Conservation (phyloP, 805 yeast species). For the Cyberlindnera galapagoensis region DNA sequence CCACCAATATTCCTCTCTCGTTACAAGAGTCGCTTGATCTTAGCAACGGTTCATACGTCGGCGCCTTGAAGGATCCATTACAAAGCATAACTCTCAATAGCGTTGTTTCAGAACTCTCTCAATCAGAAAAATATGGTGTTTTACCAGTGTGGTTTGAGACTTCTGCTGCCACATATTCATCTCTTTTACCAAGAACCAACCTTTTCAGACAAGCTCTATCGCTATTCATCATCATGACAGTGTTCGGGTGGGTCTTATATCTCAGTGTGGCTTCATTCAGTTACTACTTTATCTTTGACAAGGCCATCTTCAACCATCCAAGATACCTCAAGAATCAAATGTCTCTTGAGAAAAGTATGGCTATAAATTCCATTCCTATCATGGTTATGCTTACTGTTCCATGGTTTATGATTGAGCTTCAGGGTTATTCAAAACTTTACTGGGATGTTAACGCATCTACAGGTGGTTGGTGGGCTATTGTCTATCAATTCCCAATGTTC, state of each 20-base stretch:
- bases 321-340: slow-evolving; percentile 92
- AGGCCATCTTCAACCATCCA: slow-evolving; percentile 90
- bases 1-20: slow-evolving; percentile 27
- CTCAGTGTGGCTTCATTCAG: slow-evolving; percentile 69
- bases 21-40: slow-evolving; percentile 24
- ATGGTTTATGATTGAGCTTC: slow-evolving; percentile 79
- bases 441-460: slow-evolving; percentile 52
- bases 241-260: slow-evolving; percentile 87
- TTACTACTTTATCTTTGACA: slow-evolving; percentile 76
- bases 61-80: slow-evolving; percentile 12
- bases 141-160: slow-evolving; percentile 54
- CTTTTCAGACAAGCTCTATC: slow-evolving; percentile 64
- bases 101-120: slow-evolving; percentile 17
- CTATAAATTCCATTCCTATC: slow-evolving; percentile 73
- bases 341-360: slow-evolving; percentile 73
- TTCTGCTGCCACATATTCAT: slow-evolving; percentile 51
- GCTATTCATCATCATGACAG: slow-evolving; percentile 58
- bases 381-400: slow-evolving; percentile 89
- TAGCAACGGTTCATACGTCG: slow-evolving; percentile 19
- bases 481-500: slow-evolving; percentile 68
- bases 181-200: slow-evolving; percentile 68
- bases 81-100: slow-evolving; percentile 7
- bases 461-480: slow-evolving; percentile 63
- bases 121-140: slow-evolving; percentile 50
- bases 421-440: slow-evolving; percentile 78